Evolutionary conservation across 257 asterid genomes (phyloP).

Genomic region (Catharanthus roseus): DNA sequence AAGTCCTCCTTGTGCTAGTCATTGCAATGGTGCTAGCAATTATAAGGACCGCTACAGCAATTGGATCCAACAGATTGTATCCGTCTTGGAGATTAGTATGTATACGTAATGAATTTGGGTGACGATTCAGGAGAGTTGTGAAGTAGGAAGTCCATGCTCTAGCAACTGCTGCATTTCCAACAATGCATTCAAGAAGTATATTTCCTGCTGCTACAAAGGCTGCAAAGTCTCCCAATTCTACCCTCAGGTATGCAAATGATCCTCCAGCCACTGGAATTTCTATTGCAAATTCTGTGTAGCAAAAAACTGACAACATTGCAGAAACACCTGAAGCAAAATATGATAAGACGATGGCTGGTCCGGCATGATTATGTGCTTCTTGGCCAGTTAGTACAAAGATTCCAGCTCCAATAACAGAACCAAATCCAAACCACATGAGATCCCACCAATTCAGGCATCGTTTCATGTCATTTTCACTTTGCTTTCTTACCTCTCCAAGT

Average conservation of each 20-base stretch:
- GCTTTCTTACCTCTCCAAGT: constrained; percentile 19
- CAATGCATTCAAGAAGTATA: constrained; percentile 27
- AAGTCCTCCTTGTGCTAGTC: constrained; percentile 22
- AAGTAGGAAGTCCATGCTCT: constrained; percentile 39
- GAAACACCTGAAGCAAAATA: constrained; percentile 29
- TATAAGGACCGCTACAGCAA: constrained; percentile 25
- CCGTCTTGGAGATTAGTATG: constrained; percentile 19
- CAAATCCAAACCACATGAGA: constrained; percentile 36
- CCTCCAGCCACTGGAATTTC: constrained; percentile 41
- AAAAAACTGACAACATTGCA: constrained; percentile 28
- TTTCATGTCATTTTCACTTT: constrained; percentile 34
- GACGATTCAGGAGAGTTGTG: constrained; percentile 27
- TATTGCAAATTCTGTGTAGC: constrained; percentile 32
- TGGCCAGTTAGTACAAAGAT: constrained; percentile 35
- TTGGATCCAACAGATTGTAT: constrained; percentile 35
- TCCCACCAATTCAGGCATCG: constrained; percentile 31
- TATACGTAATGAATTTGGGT: constrained; percentile 27
- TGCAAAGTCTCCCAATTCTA: constrained; percentile 31
- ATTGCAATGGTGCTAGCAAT: constrained; percentile 22
- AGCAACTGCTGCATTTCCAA: constrained; percentile 31
- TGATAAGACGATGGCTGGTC: constrained; percentile 30
- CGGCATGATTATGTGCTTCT: constrained; percentile 29
- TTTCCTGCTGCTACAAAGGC: constrained; percentile 36
- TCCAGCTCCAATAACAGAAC: constrained; percentile 39
- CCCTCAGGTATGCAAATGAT: constrained; percentile 34